Evolutionary conservation across 345 rosid genomes (phyloP).

Genomic region (Turnera subulata): DNA sequence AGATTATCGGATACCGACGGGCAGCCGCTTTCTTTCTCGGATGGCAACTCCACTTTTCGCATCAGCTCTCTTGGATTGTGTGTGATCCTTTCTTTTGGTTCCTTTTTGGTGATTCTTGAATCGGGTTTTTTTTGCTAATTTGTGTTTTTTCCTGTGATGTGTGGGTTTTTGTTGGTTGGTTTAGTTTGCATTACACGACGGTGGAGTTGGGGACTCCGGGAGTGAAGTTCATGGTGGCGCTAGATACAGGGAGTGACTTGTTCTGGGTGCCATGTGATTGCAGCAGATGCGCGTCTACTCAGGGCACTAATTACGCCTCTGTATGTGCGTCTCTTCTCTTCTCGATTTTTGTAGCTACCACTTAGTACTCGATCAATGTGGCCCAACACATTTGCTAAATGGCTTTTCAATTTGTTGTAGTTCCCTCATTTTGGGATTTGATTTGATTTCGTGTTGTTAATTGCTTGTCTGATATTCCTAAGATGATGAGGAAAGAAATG

Average conservation of each 20-base stretch:
- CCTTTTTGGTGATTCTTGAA: not conserved
- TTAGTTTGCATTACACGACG: conserved; percentile 82
- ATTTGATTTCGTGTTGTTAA: no score
- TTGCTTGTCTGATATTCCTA: not conserved
- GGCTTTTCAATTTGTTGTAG: no score
- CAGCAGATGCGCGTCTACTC: conserved; percentile 61
- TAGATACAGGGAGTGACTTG: conserved; percentile 82
- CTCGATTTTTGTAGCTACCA: not conserved
- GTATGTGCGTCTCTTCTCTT: conserved; percentile 36
- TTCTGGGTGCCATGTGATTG: conserved; percentile 96
- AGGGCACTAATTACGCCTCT: conserved; percentile 53
- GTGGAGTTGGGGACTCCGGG: conserved; percentile 84
- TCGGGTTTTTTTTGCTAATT: not conserved
- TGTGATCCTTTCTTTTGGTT: not conserved
- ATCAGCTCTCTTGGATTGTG: conserved; percentile 89
- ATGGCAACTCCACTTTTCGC: conserved; percentile 65
- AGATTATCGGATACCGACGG: conserved; percentile 35
- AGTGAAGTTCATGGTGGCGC: conserved; percentile 84
- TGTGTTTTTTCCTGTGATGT: not conserved
- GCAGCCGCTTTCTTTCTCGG: conserved; percentile 55
- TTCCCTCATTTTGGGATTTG: not conserved
- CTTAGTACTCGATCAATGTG: not conserved
- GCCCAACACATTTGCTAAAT: not conserved
- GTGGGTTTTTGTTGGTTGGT: not conserved
- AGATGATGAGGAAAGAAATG: not conserved